A percentile compares a stretch with the other conserved stretches of the same genome.
These are phyloP conservation scores for Athelia psychrophila DNA, from an alignment of 1,284 basidiomycete genomes.

Conservation along the genomic window DNA sequence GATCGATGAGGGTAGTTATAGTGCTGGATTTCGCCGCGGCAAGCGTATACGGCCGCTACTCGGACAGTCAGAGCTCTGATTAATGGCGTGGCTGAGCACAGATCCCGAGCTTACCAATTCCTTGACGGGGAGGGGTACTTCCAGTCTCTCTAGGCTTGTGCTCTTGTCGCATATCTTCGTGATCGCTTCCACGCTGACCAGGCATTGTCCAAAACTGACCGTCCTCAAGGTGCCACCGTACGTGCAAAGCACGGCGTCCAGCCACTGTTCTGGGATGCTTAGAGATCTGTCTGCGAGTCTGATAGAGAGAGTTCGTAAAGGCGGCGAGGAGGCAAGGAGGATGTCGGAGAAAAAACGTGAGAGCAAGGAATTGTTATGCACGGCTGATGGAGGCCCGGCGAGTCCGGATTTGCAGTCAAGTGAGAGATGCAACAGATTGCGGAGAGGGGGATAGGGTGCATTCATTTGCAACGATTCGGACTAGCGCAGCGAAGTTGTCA, in stretches of 20 bases:
- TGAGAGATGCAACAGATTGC: slow-evolving; percentile 48
- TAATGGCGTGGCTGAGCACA: background rate
- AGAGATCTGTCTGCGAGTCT: slow-evolving; percentile 32
- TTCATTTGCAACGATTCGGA: background rate
- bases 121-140: slow-evolving; percentile 46
- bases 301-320: slow-evolving; percentile 46
- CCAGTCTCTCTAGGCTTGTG: slow-evolving; percentile 44
- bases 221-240: slow-evolving; percentile 42
- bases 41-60: slow-evolving; percentile 27
- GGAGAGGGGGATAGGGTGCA: slow-evolving; percentile 33
- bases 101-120: slow-evolving; percentile 40
- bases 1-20: slow-evolving; percentile 47
- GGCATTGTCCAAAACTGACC: slow-evolving; percentile 47
- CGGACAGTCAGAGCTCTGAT: background rate
- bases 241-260: slow-evolving; percentile 40
- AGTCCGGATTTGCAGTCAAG: slow-evolving; percentile 44
- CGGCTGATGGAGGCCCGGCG: background rate
- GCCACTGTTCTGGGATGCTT: slow-evolving; percentile 32
- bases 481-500: background rate
- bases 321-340: slow-evolving; percentile 27
- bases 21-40: slow-evolving; percentile 36
- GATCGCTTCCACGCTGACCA: slow-evolving; percentile 36
- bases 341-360: background rate
- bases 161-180: slow-evolving; percentile 41
- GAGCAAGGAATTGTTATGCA: background rate